phyloP scores from a whole-genome alignment of 345 rosid genomes.

The Litchi chinensis region DNA sequence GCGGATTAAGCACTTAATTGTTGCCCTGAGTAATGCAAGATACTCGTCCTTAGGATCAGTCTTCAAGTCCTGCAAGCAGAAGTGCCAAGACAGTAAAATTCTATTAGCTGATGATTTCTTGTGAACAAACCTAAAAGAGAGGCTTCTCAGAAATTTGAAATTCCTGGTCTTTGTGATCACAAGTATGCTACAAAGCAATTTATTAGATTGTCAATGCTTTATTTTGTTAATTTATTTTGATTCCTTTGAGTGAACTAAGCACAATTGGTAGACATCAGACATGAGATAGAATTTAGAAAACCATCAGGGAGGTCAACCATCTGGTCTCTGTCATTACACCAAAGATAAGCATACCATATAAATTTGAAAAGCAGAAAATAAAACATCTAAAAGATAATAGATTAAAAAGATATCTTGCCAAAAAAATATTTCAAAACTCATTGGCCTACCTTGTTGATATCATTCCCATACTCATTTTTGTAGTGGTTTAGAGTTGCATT shows the following conservation, averaged over 20 bases:
- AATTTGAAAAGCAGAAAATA: background rate
- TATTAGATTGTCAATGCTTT: background rate
- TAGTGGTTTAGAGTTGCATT: slow-evolving; percentile 73
- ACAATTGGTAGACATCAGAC: background rate
- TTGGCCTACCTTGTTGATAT: slow-evolving; percentile 56
- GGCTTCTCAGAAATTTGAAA: background rate
- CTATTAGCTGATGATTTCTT: background rate
- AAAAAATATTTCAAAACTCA: background rate
- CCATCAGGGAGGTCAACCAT: background rate
- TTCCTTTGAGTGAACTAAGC: background rate
- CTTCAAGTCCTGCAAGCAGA: slow-evolving; percentile 53
- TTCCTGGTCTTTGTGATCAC: background rate
- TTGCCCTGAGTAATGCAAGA: slow-evolving; percentile 62
- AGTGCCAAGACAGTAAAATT: background rate
- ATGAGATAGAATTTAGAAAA: background rate
- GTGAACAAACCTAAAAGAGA: background rate
- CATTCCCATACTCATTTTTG: slow-evolving; percentile 66
- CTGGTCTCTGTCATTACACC: background rate
- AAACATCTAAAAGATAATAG: background rate
- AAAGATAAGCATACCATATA: background rate
- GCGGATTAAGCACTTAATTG: slow-evolving; percentile 59
- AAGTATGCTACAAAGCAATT: background rate
- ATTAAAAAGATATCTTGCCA: background rate
- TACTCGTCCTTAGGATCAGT: slow-evolving; percentile 63
- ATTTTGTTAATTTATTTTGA: background rate